A percentile compares a stretch with the other conserved stretches of the same genome.
These are phyloP conservation scores for Acarospora socialis DNA, from an alignment of 2,329 filamentous ascomycete species.

Conservation along the genomic window DNA sequence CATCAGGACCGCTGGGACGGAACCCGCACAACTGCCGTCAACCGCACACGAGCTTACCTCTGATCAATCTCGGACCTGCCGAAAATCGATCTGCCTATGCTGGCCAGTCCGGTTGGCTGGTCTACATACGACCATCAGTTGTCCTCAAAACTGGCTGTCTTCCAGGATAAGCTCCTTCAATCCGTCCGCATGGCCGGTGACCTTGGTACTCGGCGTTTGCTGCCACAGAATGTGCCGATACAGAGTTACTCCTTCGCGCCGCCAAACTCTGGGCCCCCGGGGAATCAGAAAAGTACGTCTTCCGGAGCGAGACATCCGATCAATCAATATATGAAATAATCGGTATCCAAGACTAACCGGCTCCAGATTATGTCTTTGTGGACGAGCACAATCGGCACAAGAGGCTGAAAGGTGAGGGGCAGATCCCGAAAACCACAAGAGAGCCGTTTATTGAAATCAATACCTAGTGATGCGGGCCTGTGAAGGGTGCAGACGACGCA, in stretches of 20 bases:
- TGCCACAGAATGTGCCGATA: constrained; percentile 56
- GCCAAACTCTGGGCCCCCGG: constrained; percentile 47
- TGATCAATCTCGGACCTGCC: no score
- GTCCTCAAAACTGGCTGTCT: no score
- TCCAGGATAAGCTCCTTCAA: no score
- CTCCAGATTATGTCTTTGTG: constrained; percentile 89
- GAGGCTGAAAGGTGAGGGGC: constrained; percentile 64
- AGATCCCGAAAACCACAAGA: no score
- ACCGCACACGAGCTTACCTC: no score
- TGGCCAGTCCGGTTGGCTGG: no score
- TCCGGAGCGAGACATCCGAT: background rate
- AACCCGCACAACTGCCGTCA: no score
- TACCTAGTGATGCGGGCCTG: constrained; percentile 86
- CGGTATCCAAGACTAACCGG: background rate
- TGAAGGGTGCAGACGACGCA: constrained; percentile 83
- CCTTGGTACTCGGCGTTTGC: constrained; percentile 44
- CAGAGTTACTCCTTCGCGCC: constrained; percentile 65
- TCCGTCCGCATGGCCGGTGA: constrained; percentile 54
- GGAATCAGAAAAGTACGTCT: constrained; percentile 69
- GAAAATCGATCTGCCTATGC: no score
- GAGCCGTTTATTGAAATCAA: constrained; percentile 7
- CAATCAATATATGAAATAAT: constrained; percentile 9
- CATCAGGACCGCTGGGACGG: no score
- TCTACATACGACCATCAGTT: no score
- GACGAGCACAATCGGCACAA: constrained; percentile 98